phyloP scores from a whole-genome alignment of 2,329 filamentous ascomycete genomes.

The Epichloe elymi region DNA sequence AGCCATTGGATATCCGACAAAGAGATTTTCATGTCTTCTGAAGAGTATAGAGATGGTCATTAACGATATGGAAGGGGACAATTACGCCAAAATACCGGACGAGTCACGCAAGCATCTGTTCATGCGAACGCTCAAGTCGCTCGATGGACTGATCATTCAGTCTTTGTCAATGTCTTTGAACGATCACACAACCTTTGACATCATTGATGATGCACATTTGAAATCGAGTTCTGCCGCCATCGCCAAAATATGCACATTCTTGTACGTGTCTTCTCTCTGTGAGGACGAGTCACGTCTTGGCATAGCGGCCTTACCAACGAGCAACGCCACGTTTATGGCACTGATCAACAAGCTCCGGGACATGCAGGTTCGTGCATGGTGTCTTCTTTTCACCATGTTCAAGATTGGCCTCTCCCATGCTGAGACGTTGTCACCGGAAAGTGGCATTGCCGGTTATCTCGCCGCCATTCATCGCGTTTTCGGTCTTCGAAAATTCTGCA shows the following conservation, averaged over 20 bases:
- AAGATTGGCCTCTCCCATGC: slow-evolving; percentile 62
- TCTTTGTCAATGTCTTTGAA: slow-evolving; percentile 57
- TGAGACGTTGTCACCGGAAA: slow-evolving; percentile 46
- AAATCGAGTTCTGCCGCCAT: slow-evolving; percentile 60
- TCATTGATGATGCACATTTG: slow-evolving; percentile 69
- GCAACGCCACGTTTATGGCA: slow-evolving; percentile 40
- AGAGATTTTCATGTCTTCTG: slow-evolving; percentile 77
- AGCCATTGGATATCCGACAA: slow-evolving; percentile 71
- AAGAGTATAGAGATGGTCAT: slow-evolving; percentile 77
- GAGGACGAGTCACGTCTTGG: slow-evolving; percentile 80
- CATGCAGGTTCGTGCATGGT: slow-evolving; percentile 80
- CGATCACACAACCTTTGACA: slow-evolving; percentile 61
- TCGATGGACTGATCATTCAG: slow-evolving; percentile 64
- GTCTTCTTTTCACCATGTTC: slow-evolving; percentile 68
- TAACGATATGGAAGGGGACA: slow-evolving; percentile 44
- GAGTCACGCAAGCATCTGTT: slow-evolving; percentile 58
- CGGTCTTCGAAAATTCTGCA: slow-evolving; percentile 76
- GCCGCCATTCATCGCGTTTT: slow-evolving; percentile 72
- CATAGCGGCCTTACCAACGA: slow-evolving; percentile 46
- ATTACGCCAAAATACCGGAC: slow-evolving; percentile 44
- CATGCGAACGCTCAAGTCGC: slow-evolving; percentile 62
- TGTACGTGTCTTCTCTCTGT: slow-evolving; percentile 69
- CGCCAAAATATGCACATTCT: slow-evolving; percentile 55
- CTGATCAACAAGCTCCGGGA: slow-evolving; percentile 61
- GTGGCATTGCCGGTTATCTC: slow-evolving; percentile 66